These are phyloP conservation scores for Clarireedia homoeocarpa DNA, from an alignment of 2,329 filamentous ascomycete genomes.

Conservation along the genomic window DNA sequence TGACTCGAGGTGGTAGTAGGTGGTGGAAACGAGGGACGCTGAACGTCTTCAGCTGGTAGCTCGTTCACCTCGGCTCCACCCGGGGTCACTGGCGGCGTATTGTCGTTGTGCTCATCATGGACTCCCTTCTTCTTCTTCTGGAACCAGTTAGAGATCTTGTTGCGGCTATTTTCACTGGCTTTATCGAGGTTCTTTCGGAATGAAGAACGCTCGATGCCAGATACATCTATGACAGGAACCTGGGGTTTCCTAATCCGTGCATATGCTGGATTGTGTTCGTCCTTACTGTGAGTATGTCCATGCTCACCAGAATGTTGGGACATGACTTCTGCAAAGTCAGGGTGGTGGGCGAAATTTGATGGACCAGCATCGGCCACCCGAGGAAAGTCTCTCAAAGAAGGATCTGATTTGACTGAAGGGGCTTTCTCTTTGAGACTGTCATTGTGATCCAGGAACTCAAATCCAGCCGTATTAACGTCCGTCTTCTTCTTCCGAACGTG, in stretches of 20 bases:
- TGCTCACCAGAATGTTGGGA: not conserved
- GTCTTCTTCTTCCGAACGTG: slow-evolving; percentile 50
- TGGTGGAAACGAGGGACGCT: not conserved
- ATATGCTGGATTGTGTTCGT: not conserved
- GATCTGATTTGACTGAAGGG: slow-evolving; percentile 1
- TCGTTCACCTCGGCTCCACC: not conserved
- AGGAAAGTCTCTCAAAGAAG: not conserved
- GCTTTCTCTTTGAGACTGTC: slow-evolving; percentile 1
- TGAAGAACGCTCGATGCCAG: slow-evolving; percentile 6
- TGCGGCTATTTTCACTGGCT: slow-evolving; percentile 5
- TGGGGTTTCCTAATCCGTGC: slow-evolving; percentile 7
- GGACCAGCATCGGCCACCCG: not conserved
- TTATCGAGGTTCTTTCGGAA: slow-evolving; percentile 6
- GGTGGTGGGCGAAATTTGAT: not conserved
- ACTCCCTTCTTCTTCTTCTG: slow-evolving; percentile 7
- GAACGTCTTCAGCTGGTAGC: not conserved
- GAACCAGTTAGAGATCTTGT: slow-evolving; percentile 2
- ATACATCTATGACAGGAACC: slow-evolving; percentile 4
- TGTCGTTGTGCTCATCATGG: not conserved
- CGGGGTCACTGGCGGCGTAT: not conserved
- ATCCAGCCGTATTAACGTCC: slow-evolving; percentile 28
- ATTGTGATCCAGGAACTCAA: slow-evolving; percentile 3
- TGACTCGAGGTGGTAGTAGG: not conserved
- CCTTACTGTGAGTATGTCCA: not conserved
- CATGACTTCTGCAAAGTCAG: not conserved